Conservation (phyloP, 495 filamentous ascomycete genomes). For the Podospora bellae-mahoneyi region DNA sequence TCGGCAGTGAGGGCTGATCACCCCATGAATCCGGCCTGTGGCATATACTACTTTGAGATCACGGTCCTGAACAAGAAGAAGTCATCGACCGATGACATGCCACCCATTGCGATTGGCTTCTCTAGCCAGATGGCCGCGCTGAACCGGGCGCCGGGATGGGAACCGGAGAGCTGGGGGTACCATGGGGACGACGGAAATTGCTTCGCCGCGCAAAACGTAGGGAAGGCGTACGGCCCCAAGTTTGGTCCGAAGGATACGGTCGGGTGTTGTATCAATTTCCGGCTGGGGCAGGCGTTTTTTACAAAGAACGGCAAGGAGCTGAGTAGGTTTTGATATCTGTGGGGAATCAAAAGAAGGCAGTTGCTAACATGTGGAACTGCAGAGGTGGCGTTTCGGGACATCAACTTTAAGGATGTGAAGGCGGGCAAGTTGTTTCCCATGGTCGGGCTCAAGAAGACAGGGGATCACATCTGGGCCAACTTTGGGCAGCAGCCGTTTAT, state of each 20-base stretch:
- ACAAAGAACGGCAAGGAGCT: slow-evolving; percentile 86
- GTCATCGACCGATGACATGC: slow-evolving; percentile 61
- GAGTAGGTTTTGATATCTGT: slow-evolving; percentile 45
- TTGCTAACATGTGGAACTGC: slow-evolving; percentile 16
- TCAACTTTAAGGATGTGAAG: slow-evolving; percentile 61
- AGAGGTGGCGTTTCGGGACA: slow-evolving; percentile 79
- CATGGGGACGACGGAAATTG: slow-evolving; percentile 93
- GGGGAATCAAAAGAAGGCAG: neutral
- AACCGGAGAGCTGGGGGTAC: slow-evolving; percentile 93
- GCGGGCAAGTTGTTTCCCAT: slow-evolving; percentile 69
- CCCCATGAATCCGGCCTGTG: slow-evolving; percentile 86
- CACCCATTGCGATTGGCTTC: slow-evolving; percentile 88
- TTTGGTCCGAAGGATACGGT: slow-evolving; percentile 74
- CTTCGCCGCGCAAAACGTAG: slow-evolving; percentile 70
- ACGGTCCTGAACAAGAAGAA: slow-evolving; percentile 78
- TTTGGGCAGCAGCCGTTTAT: slow-evolving; percentile 89
- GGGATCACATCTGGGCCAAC: slow-evolving; percentile 80
- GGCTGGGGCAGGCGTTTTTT: slow-evolving; percentile 82
- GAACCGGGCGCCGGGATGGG: slow-evolving; percentile 89
- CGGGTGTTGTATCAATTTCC: slow-evolving; percentile 92
- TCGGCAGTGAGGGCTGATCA: slow-evolving; percentile 81
- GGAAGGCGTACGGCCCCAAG: slow-evolving; percentile 71
- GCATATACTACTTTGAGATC: slow-evolving; percentile 96
- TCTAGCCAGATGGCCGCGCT: slow-evolving; percentile 69
- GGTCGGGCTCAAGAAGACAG: slow-evolving; percentile 88